Conservation (phyloP, 2,329 filamentous ascomycete species). For the Dactylonectria macrodidyma region DNA sequence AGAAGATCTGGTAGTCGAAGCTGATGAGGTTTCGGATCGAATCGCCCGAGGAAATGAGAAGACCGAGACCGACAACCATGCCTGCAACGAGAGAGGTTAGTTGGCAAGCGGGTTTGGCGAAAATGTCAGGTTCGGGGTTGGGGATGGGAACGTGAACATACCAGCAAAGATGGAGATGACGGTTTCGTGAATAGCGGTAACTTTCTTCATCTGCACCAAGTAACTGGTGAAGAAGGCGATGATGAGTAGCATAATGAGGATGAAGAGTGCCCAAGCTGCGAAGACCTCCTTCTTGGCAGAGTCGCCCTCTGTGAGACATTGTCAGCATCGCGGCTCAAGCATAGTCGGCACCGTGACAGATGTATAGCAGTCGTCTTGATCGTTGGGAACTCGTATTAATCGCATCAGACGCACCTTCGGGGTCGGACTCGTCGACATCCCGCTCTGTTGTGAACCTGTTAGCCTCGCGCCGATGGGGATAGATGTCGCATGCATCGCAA, state of each 20-base stretch:
- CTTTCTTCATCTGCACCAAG: constrained; percentile 94
- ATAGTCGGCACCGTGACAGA: neutral
- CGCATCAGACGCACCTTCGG: constrained; percentile 49
- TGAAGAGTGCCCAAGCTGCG: constrained; percentile 97
- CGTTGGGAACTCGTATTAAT: constrained; percentile 8
- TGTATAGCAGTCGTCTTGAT: neutral
- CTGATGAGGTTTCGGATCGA: constrained; percentile 92
- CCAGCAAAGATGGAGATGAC: constrained; percentile 98
- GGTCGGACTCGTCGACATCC: constrained; percentile 52
- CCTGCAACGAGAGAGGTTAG: constrained; percentile 65
- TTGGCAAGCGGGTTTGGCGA: constrained; percentile 34
- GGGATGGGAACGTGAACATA: constrained; percentile 51
- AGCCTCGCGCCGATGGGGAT: constrained; percentile 30
- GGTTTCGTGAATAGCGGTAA: constrained; percentile 97
- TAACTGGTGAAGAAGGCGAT: constrained; percentile 97
- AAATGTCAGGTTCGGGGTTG: too few species aligned
- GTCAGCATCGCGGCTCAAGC: constrained; percentile 36
- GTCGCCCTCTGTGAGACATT: constrained; percentile 72
- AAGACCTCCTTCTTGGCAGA: constrained; percentile 94
- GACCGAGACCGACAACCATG: constrained; percentile 93
- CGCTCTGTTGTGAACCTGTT: constrained; percentile 46
- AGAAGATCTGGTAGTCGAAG: constrained; percentile 99
- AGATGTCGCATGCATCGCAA: constrained; percentile 7
- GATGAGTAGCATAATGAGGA: constrained; percentile 94
- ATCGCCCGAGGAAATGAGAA: constrained; percentile 85